Evolutionary conservation across 176 grass and related monocot genomes (phyloP), one percentile per base, ranked within the genome.

Genomic region (Avena sativa): DNA sequence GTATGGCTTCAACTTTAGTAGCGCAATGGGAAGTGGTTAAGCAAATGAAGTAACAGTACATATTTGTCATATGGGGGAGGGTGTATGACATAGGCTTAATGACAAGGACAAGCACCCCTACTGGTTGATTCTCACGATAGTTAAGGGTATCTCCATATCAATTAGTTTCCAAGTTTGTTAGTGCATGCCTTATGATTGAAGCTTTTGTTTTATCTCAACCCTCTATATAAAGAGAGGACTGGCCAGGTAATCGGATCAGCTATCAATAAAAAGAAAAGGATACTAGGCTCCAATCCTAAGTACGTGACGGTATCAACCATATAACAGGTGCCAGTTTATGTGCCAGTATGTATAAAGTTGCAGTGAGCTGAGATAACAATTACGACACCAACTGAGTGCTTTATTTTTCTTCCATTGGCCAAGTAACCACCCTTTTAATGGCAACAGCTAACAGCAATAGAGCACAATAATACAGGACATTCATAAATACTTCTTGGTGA

Each of bases 401-500:
- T 19, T 51, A 12, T 81, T 28, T 50, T 19, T 76, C 12, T 81
- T 60, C 25, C 46, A 60, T 76, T 77, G 71, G 47, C 47, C 26
- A 87, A 36, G 32, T 51, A 63, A 83, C 2, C 15, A 83, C 65
- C 30, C 23, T 64, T 64, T n/a, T 20, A 86, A 36, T 48, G 19
- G 46, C 25, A 73, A 74, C n/a, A 25, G 38, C 13, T 46, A 79
- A 78, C 19, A n/a, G 17, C 47, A 32, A 32, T 19, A 67, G 11
- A 78, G 8, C 20, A 66, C 57, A 80, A 47, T 68, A 70, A 46
- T 19, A 20, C 26, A 81, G 55, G 17, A 28, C 49, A 77, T 82
- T 78, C 30, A 64, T 56, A 81, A 81, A 5, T 86, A 70, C 23
- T 57, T 72, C 34, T 76, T 76, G 49, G 69, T 47, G 49, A 78